Percentiles rank a stretch among this genome's conserved stretches.
Evolutionary conservation across 192 early-diverging fungal species (phyloP).

Genomic region (Dissophora ornata): DNA sequence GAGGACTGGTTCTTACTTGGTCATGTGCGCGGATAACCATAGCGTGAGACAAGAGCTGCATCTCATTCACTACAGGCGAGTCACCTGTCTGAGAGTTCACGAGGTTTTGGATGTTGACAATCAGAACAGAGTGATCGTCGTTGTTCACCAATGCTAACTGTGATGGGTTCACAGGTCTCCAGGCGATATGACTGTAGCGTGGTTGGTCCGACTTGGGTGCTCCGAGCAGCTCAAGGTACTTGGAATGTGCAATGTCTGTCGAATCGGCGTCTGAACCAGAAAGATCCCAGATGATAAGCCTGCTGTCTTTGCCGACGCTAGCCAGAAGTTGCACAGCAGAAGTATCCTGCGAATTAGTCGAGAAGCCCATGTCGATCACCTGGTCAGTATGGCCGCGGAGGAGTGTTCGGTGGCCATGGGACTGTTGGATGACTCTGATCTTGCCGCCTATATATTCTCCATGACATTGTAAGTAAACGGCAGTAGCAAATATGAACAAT

Average conservation of each 20-base stretch:
- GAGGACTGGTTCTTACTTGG: conserved; percentile 32
- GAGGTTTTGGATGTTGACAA: conserved; percentile 40
- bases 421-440: conserved; percentile 51
- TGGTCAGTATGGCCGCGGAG: conserved; percentile 53
- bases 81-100: conserved; percentile 29
- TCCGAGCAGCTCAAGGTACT: conserved; percentile 37
- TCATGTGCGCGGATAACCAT: conserved; percentile 44
- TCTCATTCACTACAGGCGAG: conserved; percentile 27
- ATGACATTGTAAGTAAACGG: not conserved
- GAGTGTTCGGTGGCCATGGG: conserved; percentile 51
- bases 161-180: conserved; percentile 52
- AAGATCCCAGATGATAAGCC: conserved; percentile 48
- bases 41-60: conserved; percentile 35
- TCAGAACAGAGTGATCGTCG: conserved; percentile 51
- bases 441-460: conserved; percentile 39
- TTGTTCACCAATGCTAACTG: conserved; percentile 56
- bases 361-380: conserved; percentile 53
- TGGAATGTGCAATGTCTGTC: conserved; percentile 49
- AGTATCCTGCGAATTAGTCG: not conserved
- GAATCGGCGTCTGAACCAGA: conserved; percentile 41
- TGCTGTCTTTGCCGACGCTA: conserved; percentile 45
- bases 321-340: conserved; percentile 31
- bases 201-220: conserved; percentile 35
- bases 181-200: conserved; percentile 54
- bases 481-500: not conserved